These are phyloP conservation scores for Nicotiana attenuata DNA, from an alignment of 257 asterid genomes.

Conservation along the genomic window DNA sequence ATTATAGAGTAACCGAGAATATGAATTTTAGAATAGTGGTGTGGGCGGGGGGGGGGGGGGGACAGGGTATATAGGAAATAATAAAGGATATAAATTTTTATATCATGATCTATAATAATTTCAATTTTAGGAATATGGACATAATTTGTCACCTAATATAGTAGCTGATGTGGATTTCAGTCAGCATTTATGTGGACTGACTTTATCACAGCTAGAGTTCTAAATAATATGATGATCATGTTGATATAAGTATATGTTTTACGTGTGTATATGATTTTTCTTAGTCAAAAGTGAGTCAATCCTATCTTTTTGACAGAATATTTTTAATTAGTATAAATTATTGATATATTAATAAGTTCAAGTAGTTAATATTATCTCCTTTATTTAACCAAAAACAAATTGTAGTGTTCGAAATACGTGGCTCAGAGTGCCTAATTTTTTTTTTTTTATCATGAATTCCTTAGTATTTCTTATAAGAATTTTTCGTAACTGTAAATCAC, in stretches of 20 bases:
- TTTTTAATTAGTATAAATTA: neutral
- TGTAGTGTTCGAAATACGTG: neutral
- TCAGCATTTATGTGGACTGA: neutral
- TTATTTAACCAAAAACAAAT: neutral
- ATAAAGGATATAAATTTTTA: neutral
- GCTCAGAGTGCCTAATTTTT: neutral
- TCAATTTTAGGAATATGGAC: neutral
- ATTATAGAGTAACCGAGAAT: neutral
- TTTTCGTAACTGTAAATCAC: no score
- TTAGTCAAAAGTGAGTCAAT: conserved; percentile 10
- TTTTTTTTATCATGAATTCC: neutral
- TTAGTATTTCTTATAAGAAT: no score
- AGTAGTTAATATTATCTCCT: neutral
- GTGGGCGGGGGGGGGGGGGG: no score
- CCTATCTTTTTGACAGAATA: neutral
- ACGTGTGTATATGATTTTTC: neutral
- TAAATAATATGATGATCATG: neutral
- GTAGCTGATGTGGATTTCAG: neutral
- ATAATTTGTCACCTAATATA: neutral
- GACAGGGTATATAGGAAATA: neutral
- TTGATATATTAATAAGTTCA: neutral
- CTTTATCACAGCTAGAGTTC: no score
- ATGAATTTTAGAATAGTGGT: neutral
- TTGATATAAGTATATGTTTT: neutral
- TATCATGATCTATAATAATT: neutral